These are phyloP conservation scores for Chlorociboria aeruginascens DNA, from an alignment of 495 filamentous ascomycete species.

Conservation along the genomic window DNA sequence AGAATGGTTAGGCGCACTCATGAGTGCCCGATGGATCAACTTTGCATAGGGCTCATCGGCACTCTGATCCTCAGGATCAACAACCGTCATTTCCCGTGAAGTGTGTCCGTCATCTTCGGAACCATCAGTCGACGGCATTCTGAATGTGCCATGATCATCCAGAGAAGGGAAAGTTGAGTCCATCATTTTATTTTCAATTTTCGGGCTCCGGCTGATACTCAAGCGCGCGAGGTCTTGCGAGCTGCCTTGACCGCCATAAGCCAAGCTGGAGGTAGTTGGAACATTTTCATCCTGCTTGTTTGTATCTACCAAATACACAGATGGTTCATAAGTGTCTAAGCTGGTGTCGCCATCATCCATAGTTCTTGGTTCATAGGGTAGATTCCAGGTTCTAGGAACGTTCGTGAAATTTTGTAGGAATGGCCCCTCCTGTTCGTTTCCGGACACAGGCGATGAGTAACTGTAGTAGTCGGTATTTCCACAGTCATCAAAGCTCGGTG, in stretches of 20 bases:
- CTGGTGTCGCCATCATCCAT: neutral
- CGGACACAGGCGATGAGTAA: slow-evolving; percentile 6
- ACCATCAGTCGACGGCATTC: slow-evolving; percentile 5
- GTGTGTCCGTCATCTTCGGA: slow-evolving; percentile 10
- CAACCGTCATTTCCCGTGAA: slow-evolving; percentile 17
- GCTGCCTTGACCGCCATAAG: slow-evolving; percentile 2
- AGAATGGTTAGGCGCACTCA: slow-evolving; percentile 45
- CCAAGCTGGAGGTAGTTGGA: neutral
- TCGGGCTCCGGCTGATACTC: slow-evolving; percentile 12
- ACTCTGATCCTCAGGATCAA: slow-evolving; percentile 11
- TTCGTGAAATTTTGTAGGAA: slow-evolving; percentile 1
- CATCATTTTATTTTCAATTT: slow-evolving; percentile 4
- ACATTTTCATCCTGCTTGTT: neutral
- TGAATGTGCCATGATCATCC: slow-evolving; percentile 1
- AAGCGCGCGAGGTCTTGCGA: slow-evolving; percentile 7
- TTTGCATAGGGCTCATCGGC: slow-evolving; percentile 64
- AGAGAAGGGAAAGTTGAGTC: neutral
- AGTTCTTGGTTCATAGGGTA: slow-evolving; percentile 2
- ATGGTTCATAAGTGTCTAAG: slow-evolving; percentile 1
- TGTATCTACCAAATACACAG: slow-evolving; percentile 4
- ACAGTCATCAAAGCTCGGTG: slow-evolving; percentile 7
- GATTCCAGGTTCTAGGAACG: slow-evolving; percentile 8
- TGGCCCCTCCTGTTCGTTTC: neutral
- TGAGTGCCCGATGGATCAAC: slow-evolving; percentile 68
- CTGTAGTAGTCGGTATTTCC: slow-evolving; percentile 7